Base-by-base conservation (phyloP, 108 stramenopile genomes). In the Skeletonema menzelii region DNA sequence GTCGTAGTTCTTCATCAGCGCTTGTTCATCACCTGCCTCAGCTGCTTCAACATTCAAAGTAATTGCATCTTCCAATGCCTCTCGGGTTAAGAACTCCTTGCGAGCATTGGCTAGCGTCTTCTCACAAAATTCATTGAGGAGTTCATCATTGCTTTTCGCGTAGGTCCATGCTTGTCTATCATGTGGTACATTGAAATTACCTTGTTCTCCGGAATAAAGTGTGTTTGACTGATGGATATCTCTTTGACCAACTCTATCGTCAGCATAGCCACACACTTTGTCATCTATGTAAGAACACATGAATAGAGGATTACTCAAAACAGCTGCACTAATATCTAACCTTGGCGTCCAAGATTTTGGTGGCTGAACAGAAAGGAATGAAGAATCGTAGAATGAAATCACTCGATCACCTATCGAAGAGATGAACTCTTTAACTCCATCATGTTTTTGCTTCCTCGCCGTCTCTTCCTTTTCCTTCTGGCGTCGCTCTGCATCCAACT, bases 11-110 rank as follows among this genome's bases (percentile, higher is more conserved):
- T 7, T 31, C 59, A 0, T 60, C 27, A 35, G 59, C 59, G 59
- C 59, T 15, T 27, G 13, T 8, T 31, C 34, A 60, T 31, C 2
- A 6, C 59, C 59, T 19, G 59, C 59, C 8, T 17, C 34, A 17
- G 30, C 34, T 38, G 24, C 59, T 35, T 60, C 59, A 19, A 5
- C 17, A 17, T 60, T 35, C 8, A 22, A 24, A 19, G 2, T 19
- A 7, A 60, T 60, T 35, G 59, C 59, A 35, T 60, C 59, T 35
- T 60, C 59, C 17, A 60, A 35, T 19, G 59, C 2, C 59, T 60
- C 59, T 19, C 59, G 30, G 19, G 59, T 60, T 31, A 35, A 35
- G 34, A 60, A 60, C 15, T 60, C 49, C 49, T 49, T 49, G 49
- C 49, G 49, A 49, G 49, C 49, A 49, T 49, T 49, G 49, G 49